Conservation (phyloP, 2,329 filamentous ascomycete genomes). For the Aspergillus sp. region DNA sequence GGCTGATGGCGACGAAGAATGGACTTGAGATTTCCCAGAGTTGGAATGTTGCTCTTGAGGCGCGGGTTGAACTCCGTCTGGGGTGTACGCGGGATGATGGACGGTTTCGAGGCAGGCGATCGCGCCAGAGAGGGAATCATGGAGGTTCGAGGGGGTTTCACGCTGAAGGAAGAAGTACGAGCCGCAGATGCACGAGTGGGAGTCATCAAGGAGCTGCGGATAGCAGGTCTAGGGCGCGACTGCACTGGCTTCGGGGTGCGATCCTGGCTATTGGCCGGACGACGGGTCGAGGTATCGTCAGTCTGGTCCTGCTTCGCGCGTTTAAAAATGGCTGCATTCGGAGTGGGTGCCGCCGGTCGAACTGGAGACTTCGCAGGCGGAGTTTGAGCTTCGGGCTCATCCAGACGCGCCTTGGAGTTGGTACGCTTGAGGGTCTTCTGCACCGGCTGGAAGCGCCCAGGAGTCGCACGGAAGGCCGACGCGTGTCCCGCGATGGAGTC, state of each 20-base stretch:
- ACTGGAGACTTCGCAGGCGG: constrained; percentile 31
- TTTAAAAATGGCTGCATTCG: constrained; percentile 57
- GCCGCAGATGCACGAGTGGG: constrained; percentile 75
- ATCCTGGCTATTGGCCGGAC: constrained; percentile 32
- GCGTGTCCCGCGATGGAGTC: constrained; percentile 88
- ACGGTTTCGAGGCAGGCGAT: constrained; percentile 55
- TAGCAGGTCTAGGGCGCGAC: constrained; percentile 44
- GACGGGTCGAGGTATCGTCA: constrained; percentile 68
- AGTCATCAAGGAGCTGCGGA: constrained; percentile 63
- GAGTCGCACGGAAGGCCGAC: constrained; percentile 63
- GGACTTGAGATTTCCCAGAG: constrained; percentile 57
- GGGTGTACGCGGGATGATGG: constrained; percentile 44
- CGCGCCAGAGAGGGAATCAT: constrained; percentile 54
- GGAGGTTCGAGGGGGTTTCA: constrained; percentile 54
- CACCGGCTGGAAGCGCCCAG: constrained; percentile 42
- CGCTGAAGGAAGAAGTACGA: constrained; percentile 51
- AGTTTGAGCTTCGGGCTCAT: constrained; percentile 53
- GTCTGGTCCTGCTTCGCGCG: constrained; percentile 65
- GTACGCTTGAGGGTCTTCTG: constrained; percentile 50
- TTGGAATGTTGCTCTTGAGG: constrained; percentile 47
- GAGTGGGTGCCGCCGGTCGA: constrained; percentile 14
- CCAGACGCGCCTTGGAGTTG: constrained; percentile 63
- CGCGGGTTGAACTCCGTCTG: constrained; percentile 48
- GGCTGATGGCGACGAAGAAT: constrained; percentile 62
- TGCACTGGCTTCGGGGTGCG: constrained; percentile 23